Evolutionary conservation across 768 basidiomycete genomes (phyloP).

Genomic region (Butyriboletus loyo): DNA sequence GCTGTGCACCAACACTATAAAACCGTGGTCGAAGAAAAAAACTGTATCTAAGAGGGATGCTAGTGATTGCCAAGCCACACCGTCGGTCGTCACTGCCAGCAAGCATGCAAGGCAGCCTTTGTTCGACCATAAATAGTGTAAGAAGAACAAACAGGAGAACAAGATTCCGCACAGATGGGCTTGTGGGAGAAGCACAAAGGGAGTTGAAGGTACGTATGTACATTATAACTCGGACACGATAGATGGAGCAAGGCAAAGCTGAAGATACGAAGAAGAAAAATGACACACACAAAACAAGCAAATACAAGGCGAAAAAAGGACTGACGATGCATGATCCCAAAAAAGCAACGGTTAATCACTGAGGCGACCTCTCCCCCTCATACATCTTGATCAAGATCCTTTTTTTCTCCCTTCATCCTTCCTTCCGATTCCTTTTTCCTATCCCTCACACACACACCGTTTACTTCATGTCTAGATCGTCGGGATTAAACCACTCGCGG

Average conservation of each 20-base stretch:
- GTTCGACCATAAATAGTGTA: slow-evolving; percentile 27
- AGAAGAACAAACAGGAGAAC: slow-evolving; percentile 4
- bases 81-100: neutral
- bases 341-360: slow-evolving; percentile 4
- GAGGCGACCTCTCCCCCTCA: slow-evolving; percentile 1
- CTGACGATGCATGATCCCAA: slow-evolving; percentile 11
- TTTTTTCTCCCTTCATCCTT: neutral
- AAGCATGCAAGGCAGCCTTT: slow-evolving; percentile 22
- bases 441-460: neutral
- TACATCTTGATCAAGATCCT: slow-evolving; percentile 4
- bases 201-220: slow-evolving; percentile 13
- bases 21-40: neutral
- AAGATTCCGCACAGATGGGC: slow-evolving; percentile 13
- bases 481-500: slow-evolving; percentile 71
- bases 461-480: slow-evolving; percentile 35
- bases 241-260: slow-evolving; percentile 10
- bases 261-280: slow-evolving; percentile 1
- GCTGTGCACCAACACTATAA: neutral
- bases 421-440: neutral
- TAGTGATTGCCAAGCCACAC: neutral
- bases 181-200: slow-evolving; percentile 4
- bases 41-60: neutral
- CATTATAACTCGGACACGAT: slow-evolving; percentile 11
- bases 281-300: slow-evolving; percentile 5
- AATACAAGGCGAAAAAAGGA: neutral